A percentile compares a stretch with the other conserved stretches of the same genome.
These are phyloP conservation scores for Colletotrichum gigasporum DNA, from an alignment of 2,329 filamentous ascomycete genomes.

Conservation along the genomic window DNA sequence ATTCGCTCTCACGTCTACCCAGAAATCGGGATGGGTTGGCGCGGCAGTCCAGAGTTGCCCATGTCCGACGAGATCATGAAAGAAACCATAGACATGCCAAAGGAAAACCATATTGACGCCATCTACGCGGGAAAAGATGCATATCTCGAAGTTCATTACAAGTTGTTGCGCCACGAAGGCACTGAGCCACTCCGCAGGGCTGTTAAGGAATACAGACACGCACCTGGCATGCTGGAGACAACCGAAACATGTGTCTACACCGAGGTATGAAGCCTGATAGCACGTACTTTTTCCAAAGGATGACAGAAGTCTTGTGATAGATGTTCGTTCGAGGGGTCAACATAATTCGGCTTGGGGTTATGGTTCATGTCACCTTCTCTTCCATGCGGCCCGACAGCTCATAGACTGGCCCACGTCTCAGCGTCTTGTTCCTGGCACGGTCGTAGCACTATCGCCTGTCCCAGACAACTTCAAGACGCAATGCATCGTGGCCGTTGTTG, in stretches of 20 bases:
- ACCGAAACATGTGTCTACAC: constrained; percentile 73
- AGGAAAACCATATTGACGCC: constrained; percentile 62
- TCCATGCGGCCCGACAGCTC: constrained; percentile 68
- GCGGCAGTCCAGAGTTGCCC: constrained; percentile 63
- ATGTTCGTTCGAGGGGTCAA: constrained; percentile 8
- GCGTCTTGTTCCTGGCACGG: constrained; percentile 60
- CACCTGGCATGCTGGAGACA: constrained; percentile 67
- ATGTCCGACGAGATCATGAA: constrained; percentile 60
- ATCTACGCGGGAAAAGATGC: constrained; percentile 68
- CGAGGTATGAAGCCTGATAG: constrained; percentile 56
- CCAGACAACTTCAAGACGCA: constrained; percentile 70
- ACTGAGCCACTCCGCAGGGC: constrained; percentile 75
- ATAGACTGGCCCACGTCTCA: constrained; percentile 71
- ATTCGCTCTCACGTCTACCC: background rate
- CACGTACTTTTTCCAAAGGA: too few relatives aligned
- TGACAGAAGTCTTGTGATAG: background rate
- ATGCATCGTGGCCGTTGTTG: constrained; percentile 78
- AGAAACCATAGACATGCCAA: constrained; percentile 43
- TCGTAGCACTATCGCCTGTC: constrained; percentile 62
- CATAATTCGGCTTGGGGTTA: constrained; percentile 61
- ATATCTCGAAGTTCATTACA: constrained; percentile 80
- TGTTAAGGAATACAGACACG: constrained; percentile 62
- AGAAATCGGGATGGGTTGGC: background rate
- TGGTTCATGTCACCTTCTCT: constrained; percentile 76
- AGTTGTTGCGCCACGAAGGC: constrained; percentile 79